Percentiles rank a stretch among this genome's conserved stretches.
Evolutionary conservation across 352 stramenopile genomes (phyloP).

Genomic region (Pythium monospermum): DNA sequence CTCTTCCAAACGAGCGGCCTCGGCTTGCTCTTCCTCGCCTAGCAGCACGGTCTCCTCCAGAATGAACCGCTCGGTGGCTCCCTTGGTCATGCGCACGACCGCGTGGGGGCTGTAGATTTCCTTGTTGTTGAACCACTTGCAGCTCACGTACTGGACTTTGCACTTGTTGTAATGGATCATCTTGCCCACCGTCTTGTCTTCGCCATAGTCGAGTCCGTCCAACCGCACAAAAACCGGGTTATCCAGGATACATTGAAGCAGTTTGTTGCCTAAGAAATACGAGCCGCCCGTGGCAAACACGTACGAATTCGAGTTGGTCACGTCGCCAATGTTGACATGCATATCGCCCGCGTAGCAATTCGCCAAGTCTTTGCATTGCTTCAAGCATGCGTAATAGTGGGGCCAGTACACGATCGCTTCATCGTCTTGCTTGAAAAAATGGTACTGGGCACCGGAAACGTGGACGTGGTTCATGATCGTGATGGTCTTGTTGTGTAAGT

Average conservation of each 20-base stretch:
- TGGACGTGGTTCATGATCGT: constrained; percentile 76
- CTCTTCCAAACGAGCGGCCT: constrained; percentile 13
- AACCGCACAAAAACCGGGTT: constrained; percentile 57
- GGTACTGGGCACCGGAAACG: constrained; percentile 34
- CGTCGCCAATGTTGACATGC: constrained; percentile 71
- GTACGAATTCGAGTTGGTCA: constrained; percentile 65
- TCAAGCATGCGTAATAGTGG: constrained; percentile 75
- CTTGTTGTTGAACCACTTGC: constrained; percentile 85
- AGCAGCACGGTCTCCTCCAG: constrained; percentile 52
- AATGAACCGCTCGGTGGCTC: constrained; percentile 41
- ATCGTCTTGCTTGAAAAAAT: constrained; percentile 74
- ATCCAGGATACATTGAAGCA: constrained; percentile 61
- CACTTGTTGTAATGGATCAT: constrained; percentile 83
- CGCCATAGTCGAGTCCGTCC: constrained; percentile 63
- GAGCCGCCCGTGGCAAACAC: constrained; percentile 72
- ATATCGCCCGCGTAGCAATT: constrained; percentile 75
- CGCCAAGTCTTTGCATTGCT: constrained; percentile 58
- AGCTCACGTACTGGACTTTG: constrained; percentile 74
- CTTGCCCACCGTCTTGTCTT: constrained; percentile 78
- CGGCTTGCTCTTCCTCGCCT: constrained; percentile 29
- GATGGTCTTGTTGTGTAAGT: constrained; percentile 79
- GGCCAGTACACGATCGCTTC: constrained; percentile 73
- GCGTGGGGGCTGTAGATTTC: constrained; percentile 68
- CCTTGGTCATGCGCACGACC: constrained; percentile 68
- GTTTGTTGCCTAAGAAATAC: constrained; percentile 67